Conservation (phyloP, 2,329 filamentous ascomycete genomes). For the Paraconiothyrium brasiliense region DNA sequence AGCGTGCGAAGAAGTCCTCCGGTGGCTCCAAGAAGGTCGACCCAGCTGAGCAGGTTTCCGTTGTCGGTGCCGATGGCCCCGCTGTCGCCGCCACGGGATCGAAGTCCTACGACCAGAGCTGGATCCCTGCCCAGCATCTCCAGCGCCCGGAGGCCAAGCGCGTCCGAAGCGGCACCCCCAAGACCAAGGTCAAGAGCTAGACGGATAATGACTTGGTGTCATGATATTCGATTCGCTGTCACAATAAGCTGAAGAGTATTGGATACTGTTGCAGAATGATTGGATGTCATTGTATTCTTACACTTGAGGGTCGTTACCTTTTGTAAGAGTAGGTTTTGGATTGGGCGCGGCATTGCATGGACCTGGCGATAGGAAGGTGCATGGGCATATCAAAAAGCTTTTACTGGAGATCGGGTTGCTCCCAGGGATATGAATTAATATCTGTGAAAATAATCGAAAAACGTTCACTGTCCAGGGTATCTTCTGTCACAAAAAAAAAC, state of each 20-base stretch:
- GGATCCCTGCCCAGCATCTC: conserved; percentile 91
- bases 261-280: not conserved
- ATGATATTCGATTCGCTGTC: not conserved
- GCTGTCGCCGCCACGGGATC: conserved; percentile 71
- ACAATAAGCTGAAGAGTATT: not conserved
- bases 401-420: not conserved
- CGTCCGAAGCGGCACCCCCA: conserved; percentile 61
- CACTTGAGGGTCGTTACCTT: not conserved
- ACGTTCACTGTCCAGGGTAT: conserved; percentile 10
- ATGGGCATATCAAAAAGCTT: not conserved
- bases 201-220: not conserved
- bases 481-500: not conserved
- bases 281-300: conserved; percentile 1
- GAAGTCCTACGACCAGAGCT: conserved; percentile 87
- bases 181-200: conserved; percentile 49
- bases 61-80: conserved; percentile 75
- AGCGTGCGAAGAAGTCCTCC: conserved; percentile 69
- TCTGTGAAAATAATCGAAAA: conserved; percentile 8
- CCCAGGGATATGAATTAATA: conserved; percentile 15
- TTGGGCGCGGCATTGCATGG: not conserved
- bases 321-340: conserved; percentile 9
- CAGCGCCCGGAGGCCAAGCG: conserved; percentile 79
- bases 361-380: not conserved
- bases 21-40: conserved; percentile 75
- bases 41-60: conserved; percentile 64